phyloP scores from a whole-genome alignment of 331 rosid genomes.

The Malus hybrid region DNA sequence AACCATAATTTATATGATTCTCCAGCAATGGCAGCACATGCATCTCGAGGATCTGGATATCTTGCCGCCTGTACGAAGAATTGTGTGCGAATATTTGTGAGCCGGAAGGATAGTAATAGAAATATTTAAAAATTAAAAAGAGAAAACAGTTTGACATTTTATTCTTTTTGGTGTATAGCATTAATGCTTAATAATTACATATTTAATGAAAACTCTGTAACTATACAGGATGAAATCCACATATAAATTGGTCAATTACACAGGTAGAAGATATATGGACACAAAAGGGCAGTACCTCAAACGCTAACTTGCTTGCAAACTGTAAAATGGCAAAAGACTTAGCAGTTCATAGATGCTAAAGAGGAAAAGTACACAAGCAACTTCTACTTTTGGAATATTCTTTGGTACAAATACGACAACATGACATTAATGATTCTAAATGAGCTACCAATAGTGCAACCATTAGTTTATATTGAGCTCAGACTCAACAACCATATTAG shows the following conservation, averaged over 20 bases:
- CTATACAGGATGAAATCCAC: not conserved
- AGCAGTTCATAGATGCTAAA: not conserved
- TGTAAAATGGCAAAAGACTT: not conserved
- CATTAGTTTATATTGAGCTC: not conserved
- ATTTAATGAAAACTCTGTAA: not conserved
- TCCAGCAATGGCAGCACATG: constrained; percentile 93
- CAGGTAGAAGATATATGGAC: not conserved
- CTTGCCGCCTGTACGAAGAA: constrained; percentile 62
- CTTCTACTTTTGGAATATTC: not conserved
- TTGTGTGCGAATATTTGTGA: constrained; percentile 4
- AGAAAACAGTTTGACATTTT: no score
- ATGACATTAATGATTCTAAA: not conserved
- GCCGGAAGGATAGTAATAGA: not conserved
- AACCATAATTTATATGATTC: constrained; percentile 90
- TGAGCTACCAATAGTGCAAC: not conserved
- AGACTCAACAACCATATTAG: not conserved
- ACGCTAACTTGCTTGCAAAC: not conserved
- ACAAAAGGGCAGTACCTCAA: not conserved
- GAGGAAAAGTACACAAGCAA: not conserved
- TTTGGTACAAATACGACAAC: not conserved
- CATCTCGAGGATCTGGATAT: constrained; percentile 91
- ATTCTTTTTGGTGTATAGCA: not conserved
- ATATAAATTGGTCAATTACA: not conserved
- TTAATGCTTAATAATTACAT: not conserved
- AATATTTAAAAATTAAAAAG: not conserved